A percentile compares a stretch with the other conserved stretches of the same genome.
Evolutionary conservation across 495 filamentous ascomycete genomes (phyloP).

Genomic region (Talaromyces stipitatus): DNA sequence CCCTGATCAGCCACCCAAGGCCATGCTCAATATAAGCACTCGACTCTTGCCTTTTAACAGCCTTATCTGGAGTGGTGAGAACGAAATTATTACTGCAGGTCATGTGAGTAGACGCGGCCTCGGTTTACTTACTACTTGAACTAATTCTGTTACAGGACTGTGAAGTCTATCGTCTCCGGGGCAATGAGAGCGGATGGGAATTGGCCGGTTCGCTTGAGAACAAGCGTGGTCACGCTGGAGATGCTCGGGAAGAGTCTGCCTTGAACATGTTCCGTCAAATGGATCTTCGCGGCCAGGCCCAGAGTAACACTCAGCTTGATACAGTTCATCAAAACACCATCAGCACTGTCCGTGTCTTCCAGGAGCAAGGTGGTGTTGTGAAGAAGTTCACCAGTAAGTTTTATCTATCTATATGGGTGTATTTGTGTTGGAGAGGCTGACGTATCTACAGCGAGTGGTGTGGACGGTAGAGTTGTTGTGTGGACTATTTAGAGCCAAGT

Average conservation of each 20-base stretch:
- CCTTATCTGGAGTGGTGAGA: constrained; percentile 85
- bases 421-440: constrained; percentile 28
- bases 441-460: constrained; percentile 63
- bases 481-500: constrained; percentile 43
- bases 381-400: constrained; percentile 83
- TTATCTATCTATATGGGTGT: not conserved
- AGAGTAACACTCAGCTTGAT: constrained; percentile 87
- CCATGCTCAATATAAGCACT: constrained; percentile 80
- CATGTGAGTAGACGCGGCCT: constrained; percentile 45
- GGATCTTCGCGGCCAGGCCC: constrained; percentile 88
- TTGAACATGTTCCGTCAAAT: constrained; percentile 98
- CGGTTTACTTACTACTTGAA: not conserved
- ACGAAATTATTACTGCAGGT: constrained; percentile 90
- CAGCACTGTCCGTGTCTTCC: constrained; percentile 68
- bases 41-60: constrained; percentile 87
- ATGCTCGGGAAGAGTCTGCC: constrained; percentile 72
- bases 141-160: constrained; percentile 53
- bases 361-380: constrained; percentile 55
- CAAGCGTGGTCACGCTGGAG: constrained; percentile 44
- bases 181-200: constrained; percentile 78
- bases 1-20: constrained; percentile 82
- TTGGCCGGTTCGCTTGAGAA: constrained; percentile 74
- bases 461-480: constrained; percentile 90
- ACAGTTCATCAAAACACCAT: constrained; percentile 98
- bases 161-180: constrained; percentile 83